phyloP scores from a whole-genome alignment of 371 early-diverging fungal genomes.

The Basidiobolus meristosporus region DNA sequence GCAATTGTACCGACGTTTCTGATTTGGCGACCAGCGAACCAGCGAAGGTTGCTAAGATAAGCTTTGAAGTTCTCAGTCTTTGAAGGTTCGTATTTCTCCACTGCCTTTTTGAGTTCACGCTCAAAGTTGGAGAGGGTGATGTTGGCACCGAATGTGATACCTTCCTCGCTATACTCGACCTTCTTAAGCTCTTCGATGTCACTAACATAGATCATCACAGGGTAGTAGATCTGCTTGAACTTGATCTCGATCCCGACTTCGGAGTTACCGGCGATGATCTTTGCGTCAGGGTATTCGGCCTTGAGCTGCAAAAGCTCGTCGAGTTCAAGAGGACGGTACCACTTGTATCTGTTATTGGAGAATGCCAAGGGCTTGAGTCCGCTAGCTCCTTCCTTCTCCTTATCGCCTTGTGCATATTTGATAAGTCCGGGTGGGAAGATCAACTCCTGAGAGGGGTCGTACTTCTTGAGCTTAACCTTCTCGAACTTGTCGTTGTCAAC shows the following conservation, averaged over 20 bases:
- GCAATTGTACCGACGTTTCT: constrained; percentile 60
- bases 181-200: constrained; percentile 39
- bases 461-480: constrained; percentile 16
- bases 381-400: neutral
- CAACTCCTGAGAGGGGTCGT: constrained; percentile 31
- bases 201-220: constrained; percentile 26
- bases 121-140: constrained; percentile 27
- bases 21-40: constrained; percentile 61
- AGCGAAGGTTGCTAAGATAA: constrained; percentile 35
- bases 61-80: constrained; percentile 18
- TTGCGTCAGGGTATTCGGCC: constrained; percentile 29
- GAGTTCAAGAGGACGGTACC: constrained; percentile 40
- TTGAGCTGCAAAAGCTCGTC: constrained; percentile 27
- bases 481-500: constrained; percentile 2
- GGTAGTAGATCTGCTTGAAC: constrained; percentile 41
- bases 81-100: constrained; percentile 1
- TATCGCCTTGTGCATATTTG: constrained; percentile 16
- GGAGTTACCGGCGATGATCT: constrained; percentile 60
- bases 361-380: constrained; percentile 8
- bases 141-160: constrained; percentile 30
- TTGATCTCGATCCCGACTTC: constrained; percentile 53
- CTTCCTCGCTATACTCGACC: constrained; percentile 13
- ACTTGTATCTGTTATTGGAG: constrained; percentile 15
- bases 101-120: constrained; percentile 12
- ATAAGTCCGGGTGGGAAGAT: constrained; percentile 33